Evolutionary conservation across 179 eudicot genomes (phyloP).

Genomic region (Camellia oleifera): DNA sequence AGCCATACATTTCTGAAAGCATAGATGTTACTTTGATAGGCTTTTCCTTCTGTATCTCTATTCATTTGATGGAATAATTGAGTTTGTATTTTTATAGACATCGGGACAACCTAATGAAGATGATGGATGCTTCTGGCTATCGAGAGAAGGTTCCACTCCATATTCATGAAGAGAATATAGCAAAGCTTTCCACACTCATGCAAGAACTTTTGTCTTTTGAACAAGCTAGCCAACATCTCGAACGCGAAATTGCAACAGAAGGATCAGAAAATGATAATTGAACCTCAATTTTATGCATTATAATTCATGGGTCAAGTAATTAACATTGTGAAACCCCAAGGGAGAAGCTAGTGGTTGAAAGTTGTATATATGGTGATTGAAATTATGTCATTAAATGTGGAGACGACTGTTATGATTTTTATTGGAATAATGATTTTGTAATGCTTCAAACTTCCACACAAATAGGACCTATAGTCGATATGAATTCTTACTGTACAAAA

Average conservation of each 20-base stretch:
- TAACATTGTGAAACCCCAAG: background rate
- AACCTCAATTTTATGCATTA: background rate
- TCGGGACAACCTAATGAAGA: constrained; percentile 42
- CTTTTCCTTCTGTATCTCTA: too few relatives aligned
- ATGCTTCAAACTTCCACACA: too few relatives aligned
- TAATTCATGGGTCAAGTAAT: background rate
- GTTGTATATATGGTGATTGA: too few relatives aligned
- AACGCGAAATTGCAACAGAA: constrained; percentile 16
- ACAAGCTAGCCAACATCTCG: constrained; percentile 16
- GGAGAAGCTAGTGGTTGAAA: background rate
- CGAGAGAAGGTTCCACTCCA: too few relatives aligned
- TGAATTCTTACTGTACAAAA: too few relatives aligned
- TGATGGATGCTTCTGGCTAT: constrained; percentile 29
- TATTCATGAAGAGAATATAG: constrained; percentile 7
- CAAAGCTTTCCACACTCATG: constrained; percentile 44
- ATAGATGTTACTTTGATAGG: too few relatives aligned
- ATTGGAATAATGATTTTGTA: too few relatives aligned
- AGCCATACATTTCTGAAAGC: too few relatives aligned
- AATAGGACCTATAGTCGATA: too few relatives aligned
- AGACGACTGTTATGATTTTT: too few relatives aligned
- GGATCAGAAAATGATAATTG: background rate
- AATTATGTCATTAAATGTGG: too few relatives aligned
- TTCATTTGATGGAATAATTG: too few relatives aligned
- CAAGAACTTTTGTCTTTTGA: constrained; percentile 42
- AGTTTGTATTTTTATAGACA: constrained; percentile 28